Conservation (phyloP, 1,284 basidiomycete species). For the Cutaneotrichosporon cavernicola region DNA sequence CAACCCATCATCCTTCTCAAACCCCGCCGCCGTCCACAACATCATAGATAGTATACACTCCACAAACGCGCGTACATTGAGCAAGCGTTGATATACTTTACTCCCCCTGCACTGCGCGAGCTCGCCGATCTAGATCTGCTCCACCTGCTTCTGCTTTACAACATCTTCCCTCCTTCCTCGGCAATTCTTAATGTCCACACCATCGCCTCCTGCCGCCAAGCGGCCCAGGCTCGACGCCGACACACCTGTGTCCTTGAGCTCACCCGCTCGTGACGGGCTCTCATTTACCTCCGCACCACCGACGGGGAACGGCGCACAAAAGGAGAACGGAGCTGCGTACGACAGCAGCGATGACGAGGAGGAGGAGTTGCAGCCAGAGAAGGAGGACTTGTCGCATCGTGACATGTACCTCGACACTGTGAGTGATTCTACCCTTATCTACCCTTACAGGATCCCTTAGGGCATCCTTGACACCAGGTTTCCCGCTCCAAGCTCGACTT, state of each 20-base stretch:
- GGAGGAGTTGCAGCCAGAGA: constrained; percentile 45
- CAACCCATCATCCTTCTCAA: background rate
- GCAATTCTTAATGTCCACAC: constrained; percentile 18
- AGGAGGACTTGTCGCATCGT: constrained; percentile 62
- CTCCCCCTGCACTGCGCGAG: background rate
- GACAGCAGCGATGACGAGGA: constrained; percentile 57
- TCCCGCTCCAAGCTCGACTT: constrained; percentile 89
- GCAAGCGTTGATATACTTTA: background rate
- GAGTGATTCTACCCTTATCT: constrained; percentile 38
- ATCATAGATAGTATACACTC: background rate
- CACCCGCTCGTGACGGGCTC: constrained; percentile 4
- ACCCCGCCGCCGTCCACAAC: background rate
- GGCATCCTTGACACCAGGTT: constrained; percentile 59
- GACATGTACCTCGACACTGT: constrained; percentile 97
- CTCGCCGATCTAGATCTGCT: background rate
- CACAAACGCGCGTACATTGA: background rate
- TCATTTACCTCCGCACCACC: background rate
- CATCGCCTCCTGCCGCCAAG: constrained; percentile 47
- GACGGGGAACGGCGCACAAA: background rate
- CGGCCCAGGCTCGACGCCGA: constrained; percentile 36
- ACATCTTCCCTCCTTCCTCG: background rate
- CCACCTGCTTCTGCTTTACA: background rate
- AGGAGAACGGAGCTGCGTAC: constrained; percentile 4
- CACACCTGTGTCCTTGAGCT: constrained; percentile 12
- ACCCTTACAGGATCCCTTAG: constrained; percentile 14